Base-by-base conservation (phyloP, 169 alveolate species). In the Theileria annulata region DNA sequence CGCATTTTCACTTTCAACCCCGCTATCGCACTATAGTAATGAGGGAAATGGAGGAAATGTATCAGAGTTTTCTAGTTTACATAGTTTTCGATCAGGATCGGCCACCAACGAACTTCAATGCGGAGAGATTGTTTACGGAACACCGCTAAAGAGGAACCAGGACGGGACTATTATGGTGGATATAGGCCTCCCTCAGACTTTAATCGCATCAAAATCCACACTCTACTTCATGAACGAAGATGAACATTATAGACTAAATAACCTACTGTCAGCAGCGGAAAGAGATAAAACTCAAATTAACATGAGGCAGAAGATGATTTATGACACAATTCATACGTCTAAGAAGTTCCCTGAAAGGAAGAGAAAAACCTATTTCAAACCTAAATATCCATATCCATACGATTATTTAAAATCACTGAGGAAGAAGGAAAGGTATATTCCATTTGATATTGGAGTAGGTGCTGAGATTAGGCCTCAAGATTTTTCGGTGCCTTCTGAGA, bases 151-250 rank as follows among this genome's bases (percentile, higher is more conserved):
- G 48, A 47, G 80, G 51, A 82, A 82, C 71, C 71, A 66, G 15
- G 89, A 82, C 59, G 89, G 89, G 19, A 51, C 79, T n/a, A 59
- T 74, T 31, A n/a, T 37, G 1, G 89, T 82, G n/a, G 89, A 82
- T 71, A 59, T 82, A 3, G 89, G 89, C 1, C 76, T 79, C n/a
- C 75, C 79, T 49, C 25, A 78, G 56, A 74, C 79, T 3, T 75
- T 82, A 21, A 25, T 75, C 15, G 89, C 77, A 35, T 66, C 82
- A 13, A 56, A 59, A 15, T 75, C 76, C 30, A 54, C 89, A 15
- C 75, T 82, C 0, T 21, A 42, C 48, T 82, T 71, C 31, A 71
- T 82, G 58, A 62, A 27, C 54, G 70, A 66, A 1, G 75, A 70
- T n/a, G 89, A 82, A 47, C 58, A 74, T 17, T 30, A 54, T 25